Conservation (phyloP, 345 rosid species). For the Excoecaria agallocha region DNA sequence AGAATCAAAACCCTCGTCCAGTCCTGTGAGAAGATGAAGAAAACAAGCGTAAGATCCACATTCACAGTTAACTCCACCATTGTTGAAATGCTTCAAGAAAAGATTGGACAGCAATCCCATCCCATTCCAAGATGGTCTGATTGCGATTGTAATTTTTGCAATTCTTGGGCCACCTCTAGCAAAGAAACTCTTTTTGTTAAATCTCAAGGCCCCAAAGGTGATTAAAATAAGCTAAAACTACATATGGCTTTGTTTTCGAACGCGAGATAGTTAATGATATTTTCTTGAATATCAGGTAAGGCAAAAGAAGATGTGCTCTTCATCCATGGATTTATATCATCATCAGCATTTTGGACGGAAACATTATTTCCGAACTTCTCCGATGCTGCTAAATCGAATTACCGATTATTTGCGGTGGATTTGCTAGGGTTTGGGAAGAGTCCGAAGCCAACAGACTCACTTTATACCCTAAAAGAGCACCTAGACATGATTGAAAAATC, state of each 20-base stretch:
- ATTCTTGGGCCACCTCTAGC: conserved; percentile 59
- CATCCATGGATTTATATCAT: conserved; percentile 98
- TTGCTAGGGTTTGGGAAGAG: conserved; percentile 89
- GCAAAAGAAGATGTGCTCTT: conserved; percentile 76
- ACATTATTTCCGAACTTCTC: conserved; percentile 93
- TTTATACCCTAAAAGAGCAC: conserved; percentile 88
- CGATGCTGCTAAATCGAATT: conserved; percentile 50
- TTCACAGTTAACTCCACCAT: conserved; percentile 58
- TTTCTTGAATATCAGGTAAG: conserved; percentile 28
- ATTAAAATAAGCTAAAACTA: too few species aligned
- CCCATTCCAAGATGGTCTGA: conserved; percentile 85
- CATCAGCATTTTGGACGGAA: conserved; percentile 95
- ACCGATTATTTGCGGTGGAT: conserved; percentile 79
- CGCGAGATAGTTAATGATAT: background rate
- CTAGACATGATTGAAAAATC: conserved; percentile 77
- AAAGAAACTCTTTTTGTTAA: conserved; percentile 69
- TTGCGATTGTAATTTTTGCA: conserved; percentile 79
- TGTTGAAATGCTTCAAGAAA: conserved; percentile 61
- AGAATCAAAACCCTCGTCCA: conserved; percentile 23
- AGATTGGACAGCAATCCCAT: conserved; percentile 38
- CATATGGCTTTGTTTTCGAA: too few species aligned
- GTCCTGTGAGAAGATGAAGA: conserved; percentile 37
- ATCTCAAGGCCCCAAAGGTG: conserved; percentile 50
- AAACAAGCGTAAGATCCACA: conserved; percentile 35
- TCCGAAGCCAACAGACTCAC: conserved; percentile 89